A percentile compares a stretch with the other conserved stretches of the same genome.
Evolutionary conservation across 352 stramenopile genomes (phyloP).

Genomic region (Phytopythium mirpurense): DNA sequence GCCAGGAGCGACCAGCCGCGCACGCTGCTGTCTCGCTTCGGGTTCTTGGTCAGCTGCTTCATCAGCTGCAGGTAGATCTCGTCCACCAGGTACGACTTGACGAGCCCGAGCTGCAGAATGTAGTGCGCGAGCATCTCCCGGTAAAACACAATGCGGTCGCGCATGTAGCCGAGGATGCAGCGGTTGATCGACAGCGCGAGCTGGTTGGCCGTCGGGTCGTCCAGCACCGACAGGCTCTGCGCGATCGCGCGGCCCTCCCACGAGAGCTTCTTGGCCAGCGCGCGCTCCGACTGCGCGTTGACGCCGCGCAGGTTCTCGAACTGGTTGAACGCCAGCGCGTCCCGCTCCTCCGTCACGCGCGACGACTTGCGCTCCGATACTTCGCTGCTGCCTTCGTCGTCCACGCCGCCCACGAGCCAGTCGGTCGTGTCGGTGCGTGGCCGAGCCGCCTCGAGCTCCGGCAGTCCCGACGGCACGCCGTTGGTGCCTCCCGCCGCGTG

Average conservation of each 20-base stretch:
- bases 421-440: conserved; percentile 40
- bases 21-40: conserved; percentile 86
- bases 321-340: conserved; percentile 53
- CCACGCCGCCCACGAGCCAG: conserved; percentile 23
- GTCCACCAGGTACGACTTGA: conserved; percentile 85
- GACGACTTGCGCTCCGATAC: conserved; percentile 31
- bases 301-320: conserved; percentile 62
- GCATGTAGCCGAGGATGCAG: conserved; percentile 93
- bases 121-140: conserved; percentile 93
- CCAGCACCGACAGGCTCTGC: conserved; percentile 55
- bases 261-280: conserved; percentile 41
- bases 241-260: conserved; percentile 65
- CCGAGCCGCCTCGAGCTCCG: conserved; percentile 9
- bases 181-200: conserved; percentile 88
- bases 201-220: conserved; percentile 36
- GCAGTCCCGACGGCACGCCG: background rate
- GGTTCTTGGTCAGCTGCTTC: conserved; percentile 93
- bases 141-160: conserved; percentile 92
- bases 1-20: conserved; percentile 92
- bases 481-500: background rate
- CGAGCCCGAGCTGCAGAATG: conserved; percentile 89
- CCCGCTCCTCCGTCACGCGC: conserved; percentile 27
- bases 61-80: conserved; percentile 93
- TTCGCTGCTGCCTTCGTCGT: conserved; percentile 23
- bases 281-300: conserved; percentile 40